Base-by-base conservation (phyloP, 495 filamentous ascomycete species). In the Aspergillus campestris region DNA sequence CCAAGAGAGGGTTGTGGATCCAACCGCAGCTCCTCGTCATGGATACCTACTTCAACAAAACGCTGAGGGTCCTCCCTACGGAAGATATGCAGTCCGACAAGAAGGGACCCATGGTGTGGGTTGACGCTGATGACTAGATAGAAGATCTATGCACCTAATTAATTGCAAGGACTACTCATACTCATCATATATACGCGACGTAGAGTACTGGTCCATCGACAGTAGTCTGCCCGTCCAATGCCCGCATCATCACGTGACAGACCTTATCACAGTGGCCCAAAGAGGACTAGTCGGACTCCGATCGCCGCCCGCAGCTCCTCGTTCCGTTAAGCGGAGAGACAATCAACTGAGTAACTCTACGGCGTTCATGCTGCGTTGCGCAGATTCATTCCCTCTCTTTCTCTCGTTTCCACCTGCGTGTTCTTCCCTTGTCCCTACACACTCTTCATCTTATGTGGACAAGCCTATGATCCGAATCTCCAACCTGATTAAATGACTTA, bases 1-100 rank as follows among this genome's bases (percentile, higher is more conserved):
- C 62, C n/a, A 66, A 65, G 42, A 64, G 65, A 8, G 84, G 83
- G 0, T 60, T 73, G 24, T 94, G 86, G 86, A 78, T 94, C 44
- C 76, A 72, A 44, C 80, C 84, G 2, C 77, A 77, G 33, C 64
- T 94, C 45, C 75, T 86, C 42, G 86, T 95, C 15, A 70, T 87
- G 39, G 89, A 95, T 66, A 81, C 82, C 52, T 90, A 91, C 54
- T 95, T 94, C 61, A 87, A 90, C 62, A 94, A 94, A 71, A 76
- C 79, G 13, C 59, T 95, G 40, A 78, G 82, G 46, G 80, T 91
- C 6, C 74, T 83, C 30, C 81, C 83, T 0, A 78, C 71, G 7
- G 84, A 86, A 55, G 86, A 86, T 0, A 82, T 90, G 69, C 80
- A 74, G 49, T 65, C 73, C 7, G 84, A 87, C 50, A 86, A 84